Conservation (phyloP, 2,329 filamentous ascomycete species). For the Ustilaginoidea virens region DNA sequence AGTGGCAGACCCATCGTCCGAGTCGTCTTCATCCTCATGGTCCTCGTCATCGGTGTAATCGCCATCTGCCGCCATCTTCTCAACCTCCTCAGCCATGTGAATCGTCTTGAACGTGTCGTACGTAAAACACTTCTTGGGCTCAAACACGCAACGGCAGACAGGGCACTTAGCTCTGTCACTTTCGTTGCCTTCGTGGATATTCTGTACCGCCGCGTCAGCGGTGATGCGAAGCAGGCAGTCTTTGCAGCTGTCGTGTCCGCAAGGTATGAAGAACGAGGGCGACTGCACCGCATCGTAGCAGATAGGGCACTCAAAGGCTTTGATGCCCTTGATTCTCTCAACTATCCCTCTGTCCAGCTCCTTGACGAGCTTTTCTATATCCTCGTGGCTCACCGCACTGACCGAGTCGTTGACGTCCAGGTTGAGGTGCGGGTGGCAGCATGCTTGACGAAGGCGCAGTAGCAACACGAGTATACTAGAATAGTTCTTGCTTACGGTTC, state of each 20-base stretch:
- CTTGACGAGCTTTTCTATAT: slow-evolving; percentile 48
- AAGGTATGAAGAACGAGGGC: slow-evolving; percentile 65
- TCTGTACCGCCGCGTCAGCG: slow-evolving; percentile 39
- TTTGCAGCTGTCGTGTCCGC: slow-evolving; percentile 65
- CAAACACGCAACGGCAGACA: slow-evolving; percentile 53
- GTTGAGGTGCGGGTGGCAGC: slow-evolving; percentile 19
- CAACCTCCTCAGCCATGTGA: slow-evolving; percentile 41
- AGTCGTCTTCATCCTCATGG: slow-evolving; percentile 8
- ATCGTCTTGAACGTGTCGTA: slow-evolving; percentile 59
- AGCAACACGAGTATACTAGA: slow-evolving; percentile 68
- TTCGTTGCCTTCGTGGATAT: slow-evolving; percentile 45
- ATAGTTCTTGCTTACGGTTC: slow-evolving; percentile 54
- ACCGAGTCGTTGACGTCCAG: slow-evolving; percentile 22
- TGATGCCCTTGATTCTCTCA: slow-evolving; percentile 40
- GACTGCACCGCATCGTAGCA: slow-evolving; percentile 66
- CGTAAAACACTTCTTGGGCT: slow-evolving; percentile 56
- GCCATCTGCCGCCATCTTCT: slow-evolving; percentile 19
- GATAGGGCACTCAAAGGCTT: slow-evolving; percentile 64
- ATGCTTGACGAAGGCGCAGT: slow-evolving; percentile 66
- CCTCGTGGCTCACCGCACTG: slow-evolving; percentile 19
- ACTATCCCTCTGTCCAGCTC: slow-evolving; percentile 45
- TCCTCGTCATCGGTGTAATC: slow-evolving; percentile 15
- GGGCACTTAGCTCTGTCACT: slow-evolving; percentile 49
- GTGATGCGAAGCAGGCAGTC: slow-evolving; percentile 60
- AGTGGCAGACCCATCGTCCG: slow-evolving; percentile 4